Evolutionary conservation across 164 flowering plant genomes (phyloP).

Genomic region (Santalum album): DNA sequence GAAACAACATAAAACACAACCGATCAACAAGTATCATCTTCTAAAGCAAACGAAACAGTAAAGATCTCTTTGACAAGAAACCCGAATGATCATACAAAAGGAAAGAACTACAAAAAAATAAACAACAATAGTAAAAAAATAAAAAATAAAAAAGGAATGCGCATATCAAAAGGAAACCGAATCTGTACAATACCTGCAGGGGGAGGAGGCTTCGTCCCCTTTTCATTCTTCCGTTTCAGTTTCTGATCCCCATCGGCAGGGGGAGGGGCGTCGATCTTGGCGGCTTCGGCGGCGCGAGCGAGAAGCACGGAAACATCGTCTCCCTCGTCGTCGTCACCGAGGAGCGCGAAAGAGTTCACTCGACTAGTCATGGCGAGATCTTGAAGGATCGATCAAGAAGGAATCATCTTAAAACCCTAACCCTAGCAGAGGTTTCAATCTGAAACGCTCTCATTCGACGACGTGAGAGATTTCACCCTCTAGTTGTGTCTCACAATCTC

Average conservation of each 20-base stretch:
- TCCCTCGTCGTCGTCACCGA: slow-evolving; percentile 21
- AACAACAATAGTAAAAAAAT: not conserved
- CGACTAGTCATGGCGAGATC: slow-evolving; percentile 13
- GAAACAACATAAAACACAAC: too few species aligned
- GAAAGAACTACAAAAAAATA: too few species aligned
- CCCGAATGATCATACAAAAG: not conserved
- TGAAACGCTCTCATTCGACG: too few species aligned
- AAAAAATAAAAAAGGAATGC: not conserved
- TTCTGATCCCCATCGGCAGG: slow-evolving; percentile 9
- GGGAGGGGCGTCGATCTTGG: slow-evolving; percentile 7
- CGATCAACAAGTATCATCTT: too few species aligned
- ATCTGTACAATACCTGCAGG: slow-evolving; percentile 1
- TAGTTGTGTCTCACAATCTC: too few species aligned
- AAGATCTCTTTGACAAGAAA: too few species aligned
- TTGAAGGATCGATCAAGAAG: too few species aligned
- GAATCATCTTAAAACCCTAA: too few species aligned
- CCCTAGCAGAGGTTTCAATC: too few species aligned
- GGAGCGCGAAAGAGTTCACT: slow-evolving; percentile 22
- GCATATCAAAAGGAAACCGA: too few species aligned
- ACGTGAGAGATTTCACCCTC: too few species aligned
- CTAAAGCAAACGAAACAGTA: too few species aligned
- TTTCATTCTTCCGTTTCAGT: slow-evolving; percentile 4
- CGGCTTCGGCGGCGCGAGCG: slow-evolving; percentile 15
- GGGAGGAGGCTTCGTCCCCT: not conserved
- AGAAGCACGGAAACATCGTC: slow-evolving; percentile 17